Percentiles rank a stretch among this genome's conserved stretches.
Evolutionary conservation across 495 filamentous ascomycete genomes (phyloP).

Genomic region (Tuber calosporum): DNA sequence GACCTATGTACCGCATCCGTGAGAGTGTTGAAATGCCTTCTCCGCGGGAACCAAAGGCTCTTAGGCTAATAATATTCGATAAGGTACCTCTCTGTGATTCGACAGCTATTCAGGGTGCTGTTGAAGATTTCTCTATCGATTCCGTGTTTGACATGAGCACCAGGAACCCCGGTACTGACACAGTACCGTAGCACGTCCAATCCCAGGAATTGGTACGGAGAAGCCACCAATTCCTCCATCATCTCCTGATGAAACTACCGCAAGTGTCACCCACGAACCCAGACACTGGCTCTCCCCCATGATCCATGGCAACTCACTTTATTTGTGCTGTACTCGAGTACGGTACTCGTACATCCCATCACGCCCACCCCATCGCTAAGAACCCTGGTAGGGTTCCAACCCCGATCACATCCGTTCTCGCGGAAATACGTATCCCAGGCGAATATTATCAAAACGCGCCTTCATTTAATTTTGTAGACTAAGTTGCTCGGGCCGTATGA

Average conservation of each 20-base stretch:
- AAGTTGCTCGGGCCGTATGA: background rate
- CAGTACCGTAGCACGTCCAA: background rate
- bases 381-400: background rate
- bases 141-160: background rate
- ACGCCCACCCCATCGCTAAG: background rate
- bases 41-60: background rate
- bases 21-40: background rate
- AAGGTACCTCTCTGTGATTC: background rate
- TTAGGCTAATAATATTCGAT: background rate
- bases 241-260: background rate
- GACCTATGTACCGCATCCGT: background rate
- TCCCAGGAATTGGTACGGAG: background rate
- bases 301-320: background rate
- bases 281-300: background rate
- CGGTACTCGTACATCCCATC: no score
- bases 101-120: background rate
- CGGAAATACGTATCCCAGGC: background rate
- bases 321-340: no score
- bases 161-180: background rate
- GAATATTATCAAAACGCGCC: background rate
- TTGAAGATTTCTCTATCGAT: background rate
- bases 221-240: background rate
- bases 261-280: background rate
- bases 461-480: background rate
- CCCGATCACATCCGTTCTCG: background rate